Conservation (phyloP, 202 grass and related monocot genomes). For the Schoenoplectus tabernaemontani region DNA sequence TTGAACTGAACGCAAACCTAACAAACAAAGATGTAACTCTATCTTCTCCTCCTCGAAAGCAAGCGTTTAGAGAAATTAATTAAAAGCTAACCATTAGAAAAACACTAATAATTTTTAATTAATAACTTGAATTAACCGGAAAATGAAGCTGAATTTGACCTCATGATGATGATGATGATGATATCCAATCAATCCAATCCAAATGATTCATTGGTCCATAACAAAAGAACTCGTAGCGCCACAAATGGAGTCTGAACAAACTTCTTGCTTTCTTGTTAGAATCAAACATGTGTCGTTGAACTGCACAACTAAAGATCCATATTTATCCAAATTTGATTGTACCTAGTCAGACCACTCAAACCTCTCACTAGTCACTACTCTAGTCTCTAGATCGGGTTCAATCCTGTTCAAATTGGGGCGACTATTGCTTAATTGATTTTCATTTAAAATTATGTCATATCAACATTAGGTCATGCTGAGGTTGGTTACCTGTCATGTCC, state of each 20-base stretch:
- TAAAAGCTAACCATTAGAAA: no score
- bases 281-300: background rate
- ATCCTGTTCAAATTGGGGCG: background rate
- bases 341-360: background rate
- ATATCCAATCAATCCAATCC: no score
- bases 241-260: background rate
- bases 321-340: background rate
- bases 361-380: background rate
- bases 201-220: background rate
- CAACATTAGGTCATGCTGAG: slow-evolving; percentile 1
- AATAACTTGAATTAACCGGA: no score
- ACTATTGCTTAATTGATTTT: background rate
- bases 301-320: background rate
- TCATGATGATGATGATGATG: no score
- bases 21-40: no score
- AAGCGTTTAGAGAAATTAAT: no score
- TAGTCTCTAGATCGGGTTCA: background rate
- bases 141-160: no score
- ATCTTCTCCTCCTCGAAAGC: no score
- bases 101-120: no score
- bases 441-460: background rate
- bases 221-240: no score
- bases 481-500: background rate
- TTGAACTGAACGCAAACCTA: background rate
- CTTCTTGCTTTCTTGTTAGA: background rate